Evolutionary conservation across 495 filamentous ascomycete genomes (phyloP), one percentile per base, ranked within the genome.

Genomic region (Penicillium diatomitis): DNA sequence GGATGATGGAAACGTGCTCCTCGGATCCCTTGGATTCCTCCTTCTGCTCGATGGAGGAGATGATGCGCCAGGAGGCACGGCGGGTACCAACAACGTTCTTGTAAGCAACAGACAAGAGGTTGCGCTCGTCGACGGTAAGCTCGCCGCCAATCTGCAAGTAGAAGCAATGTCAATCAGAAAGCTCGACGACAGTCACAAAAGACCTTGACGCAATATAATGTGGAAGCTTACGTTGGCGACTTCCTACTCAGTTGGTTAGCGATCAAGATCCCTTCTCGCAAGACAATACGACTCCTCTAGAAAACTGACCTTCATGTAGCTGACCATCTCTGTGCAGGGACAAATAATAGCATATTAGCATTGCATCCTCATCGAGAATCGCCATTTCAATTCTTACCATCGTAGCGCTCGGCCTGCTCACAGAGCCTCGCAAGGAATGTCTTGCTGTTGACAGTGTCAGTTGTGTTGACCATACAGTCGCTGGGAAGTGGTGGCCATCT

Each of bases 341-440:
- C 37, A 47, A 51, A 44, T 48, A 48, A 9, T 20, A 47, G 35
- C 12, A 39, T 27, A 41, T 72, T 51, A 69, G 64, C 49, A 55
- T 38, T 32, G 41, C 37, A 34, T 35, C 30, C 41, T 48, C 28
- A 20, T 29, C 9, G 30, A 30, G 27, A 44, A 8, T 7, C 28
- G 29, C n/a, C 29, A 36, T 34, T 11, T 33, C n/a, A 5, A 58
- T 8, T 61, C 84, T 73, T 74, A 88, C 84, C 92, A 88, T 99
- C 92, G 71, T 99, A 99, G 69, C 92, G 92, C 82, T 99, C 92
- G 66, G 92, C 92, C 85, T 99, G 92, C 87, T 99, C 92, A 80
- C 92, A 97, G 68, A 99, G 88, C 78, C 92, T 84, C 66, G 92
- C 92, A 68, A 99, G 88, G 81, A 99, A 99, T 62, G 92, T 99